phyloP scores from a whole-genome alignment of 371 early-diverging fungal genomes.

The Syncephalastrum monosporum region DNA sequence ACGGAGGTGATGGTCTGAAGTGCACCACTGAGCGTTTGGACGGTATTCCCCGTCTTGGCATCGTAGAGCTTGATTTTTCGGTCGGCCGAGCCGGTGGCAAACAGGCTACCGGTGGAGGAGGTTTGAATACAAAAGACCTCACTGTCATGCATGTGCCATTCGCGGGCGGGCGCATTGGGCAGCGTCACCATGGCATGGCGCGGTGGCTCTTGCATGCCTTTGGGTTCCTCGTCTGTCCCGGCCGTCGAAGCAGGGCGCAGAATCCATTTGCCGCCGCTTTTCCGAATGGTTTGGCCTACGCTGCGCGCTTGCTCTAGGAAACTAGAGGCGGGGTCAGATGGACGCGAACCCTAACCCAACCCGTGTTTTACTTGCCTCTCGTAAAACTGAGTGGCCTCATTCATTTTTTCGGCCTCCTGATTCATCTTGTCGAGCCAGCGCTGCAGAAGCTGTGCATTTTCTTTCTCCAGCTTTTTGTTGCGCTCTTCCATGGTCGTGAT shows the following conservation, averaged over 20 bases:
- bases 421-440: constrained; percentile 93
- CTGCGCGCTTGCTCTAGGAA: constrained; percentile 33
- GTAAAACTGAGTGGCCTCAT: constrained; percentile 85
- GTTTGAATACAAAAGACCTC: constrained; percentile 84
- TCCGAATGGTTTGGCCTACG: constrained; percentile 17
- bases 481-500: constrained; percentile 83
- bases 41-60: constrained; percentile 62
- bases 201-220: neutral
- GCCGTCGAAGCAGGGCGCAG: constrained; percentile 8
- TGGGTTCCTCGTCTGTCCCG: neutral
- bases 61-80: constrained; percentile 85
- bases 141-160: constrained; percentile 49
- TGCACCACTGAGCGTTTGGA: constrained; percentile 75
- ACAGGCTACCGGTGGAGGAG: constrained; percentile 69
- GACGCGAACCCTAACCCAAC: too few species aligned
- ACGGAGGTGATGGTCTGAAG: constrained; percentile 84
- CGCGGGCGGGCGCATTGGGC: too few species aligned
- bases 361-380: constrained; percentile 54
- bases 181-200: too few species aligned
- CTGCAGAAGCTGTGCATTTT: constrained; percentile 84
- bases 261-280: constrained; percentile 21
- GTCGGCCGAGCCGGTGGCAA: constrained; percentile 90
- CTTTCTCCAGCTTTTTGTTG: constrained; percentile 69
- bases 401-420: constrained; percentile 91
- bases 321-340: constrained; percentile 1